Conservation (phyloP, 345 rosid species). For the Heritiera fomes region DNA sequence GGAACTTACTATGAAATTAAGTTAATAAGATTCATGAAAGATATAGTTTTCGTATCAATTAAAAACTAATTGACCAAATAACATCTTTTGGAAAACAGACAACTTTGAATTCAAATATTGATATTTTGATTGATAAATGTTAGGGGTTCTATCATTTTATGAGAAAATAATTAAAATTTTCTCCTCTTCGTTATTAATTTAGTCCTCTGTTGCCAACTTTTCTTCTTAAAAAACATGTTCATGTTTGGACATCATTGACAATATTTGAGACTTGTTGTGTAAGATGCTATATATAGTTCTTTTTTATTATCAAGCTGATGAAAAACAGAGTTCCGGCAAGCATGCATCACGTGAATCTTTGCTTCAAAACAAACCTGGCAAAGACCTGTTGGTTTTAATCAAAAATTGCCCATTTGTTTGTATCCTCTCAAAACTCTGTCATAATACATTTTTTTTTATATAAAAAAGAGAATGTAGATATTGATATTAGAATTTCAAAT, state of each 20-base stretch:
- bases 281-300: background rate
- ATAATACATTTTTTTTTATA: background rate
- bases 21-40: background rate
- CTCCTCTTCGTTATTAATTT: background rate
- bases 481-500: too few relatives aligned
- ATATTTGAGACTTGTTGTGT: background rate
- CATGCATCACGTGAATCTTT: too few relatives aligned
- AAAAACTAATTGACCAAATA: too few relatives aligned
- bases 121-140: too few relatives aligned
- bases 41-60: too few relatives aligned
- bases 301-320: background rate
- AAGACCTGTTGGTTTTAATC: background rate
- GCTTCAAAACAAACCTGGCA: background rate
- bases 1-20: background rate
- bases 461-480: too few relatives aligned
- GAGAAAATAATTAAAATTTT: background rate
- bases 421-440: background rate
- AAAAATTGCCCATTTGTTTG: background rate
- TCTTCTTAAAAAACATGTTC: background rate
- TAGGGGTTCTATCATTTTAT: background rate
- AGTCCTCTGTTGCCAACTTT: background rate
- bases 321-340: background rate
- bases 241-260: background rate
- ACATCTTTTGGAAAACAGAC: background rate
- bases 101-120: background rate